These are phyloP conservation scores for Penicillium subrubescens DNA, from an alignment of 495 filamentous ascomycete species.

Conservation along the genomic window DNA sequence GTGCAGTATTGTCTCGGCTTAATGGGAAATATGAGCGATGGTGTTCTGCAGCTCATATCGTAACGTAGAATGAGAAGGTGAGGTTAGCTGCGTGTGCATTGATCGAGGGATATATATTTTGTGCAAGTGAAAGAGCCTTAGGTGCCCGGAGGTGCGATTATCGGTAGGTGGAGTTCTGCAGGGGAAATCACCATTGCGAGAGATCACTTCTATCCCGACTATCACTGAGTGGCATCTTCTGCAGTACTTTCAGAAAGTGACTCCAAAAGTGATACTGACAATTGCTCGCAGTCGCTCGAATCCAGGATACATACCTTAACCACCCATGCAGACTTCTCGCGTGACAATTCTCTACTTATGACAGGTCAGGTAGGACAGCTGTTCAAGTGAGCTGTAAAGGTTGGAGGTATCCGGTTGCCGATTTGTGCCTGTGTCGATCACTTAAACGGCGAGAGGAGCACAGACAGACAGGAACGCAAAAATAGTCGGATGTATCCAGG, in stretches of 20 bases:
- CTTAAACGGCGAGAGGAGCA: slow-evolving; percentile 3
- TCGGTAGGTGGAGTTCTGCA: not conserved
- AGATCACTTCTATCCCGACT: not conserved
- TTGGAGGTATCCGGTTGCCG: not conserved
- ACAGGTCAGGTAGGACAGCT: slow-evolving; percentile 8
- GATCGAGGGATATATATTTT: not conserved
- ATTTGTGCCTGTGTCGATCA: slow-evolving; percentile 6
- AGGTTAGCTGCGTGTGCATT: not conserved
- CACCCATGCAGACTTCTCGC: not conserved
- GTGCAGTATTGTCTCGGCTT: not conserved
- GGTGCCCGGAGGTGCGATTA: not conserved
- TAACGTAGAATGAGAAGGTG: not conserved
- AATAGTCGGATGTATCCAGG: not conserved
- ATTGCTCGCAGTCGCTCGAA: not conserved
- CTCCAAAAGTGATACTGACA: not conserved
- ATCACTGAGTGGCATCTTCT: not conserved
- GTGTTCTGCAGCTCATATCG: no score
- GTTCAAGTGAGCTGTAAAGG: not conserved
- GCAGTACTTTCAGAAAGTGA: not conserved
- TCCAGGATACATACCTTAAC: not conserved
- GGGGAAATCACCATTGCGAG: not conserved
- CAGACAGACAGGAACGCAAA: slow-evolving; percentile 8
- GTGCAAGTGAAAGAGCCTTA: not conserved
- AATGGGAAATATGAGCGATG: not conserved
- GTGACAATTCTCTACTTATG: not conserved